Evolutionary conservation across 2,329 filamentous ascomycete genomes (phyloP).

Genomic region (Penicillium sp.): DNA sequence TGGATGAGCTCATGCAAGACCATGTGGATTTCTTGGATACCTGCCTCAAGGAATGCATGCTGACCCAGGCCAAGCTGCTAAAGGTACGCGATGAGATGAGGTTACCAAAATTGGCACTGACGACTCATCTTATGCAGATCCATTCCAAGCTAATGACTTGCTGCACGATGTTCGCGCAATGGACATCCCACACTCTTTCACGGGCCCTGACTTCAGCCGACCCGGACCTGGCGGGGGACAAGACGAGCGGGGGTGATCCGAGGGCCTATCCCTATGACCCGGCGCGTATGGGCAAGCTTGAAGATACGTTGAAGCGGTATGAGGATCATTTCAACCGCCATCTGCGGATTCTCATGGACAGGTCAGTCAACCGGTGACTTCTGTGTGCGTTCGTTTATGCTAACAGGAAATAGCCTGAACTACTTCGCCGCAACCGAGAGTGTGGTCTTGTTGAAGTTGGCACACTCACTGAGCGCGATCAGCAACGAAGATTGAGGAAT

Average conservation of each 20-base stretch:
- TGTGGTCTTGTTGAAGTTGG: conserved; percentile 79
- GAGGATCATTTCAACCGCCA: conserved; percentile 90
- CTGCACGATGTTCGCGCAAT: conserved; percentile 88
- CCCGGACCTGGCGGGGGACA: conserved; percentile 58
- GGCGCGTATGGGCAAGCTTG: conserved; percentile 65
- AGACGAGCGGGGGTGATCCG: conserved; percentile 28
- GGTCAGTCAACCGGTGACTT: conserved; percentile 36
- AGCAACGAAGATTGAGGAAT: conserved; percentile 39
- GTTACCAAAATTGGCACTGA: conserved; percentile 2
- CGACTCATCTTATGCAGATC: conserved; percentile 56
- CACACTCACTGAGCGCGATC: conserved; percentile 41
- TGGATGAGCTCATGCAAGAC: conserved; percentile 97
- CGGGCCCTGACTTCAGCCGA: conserved; percentile 80
- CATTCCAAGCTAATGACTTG: conserved; percentile 96
- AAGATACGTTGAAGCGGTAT: conserved; percentile 84
- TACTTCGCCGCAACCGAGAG: conserved; percentile 98
- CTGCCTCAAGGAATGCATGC: conserved; percentile 97
- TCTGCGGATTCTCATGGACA: conserved; percentile 88
- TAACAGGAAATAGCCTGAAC: conserved; percentile 55
- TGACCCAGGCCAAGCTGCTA: conserved; percentile 91
- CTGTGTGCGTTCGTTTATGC: not conserved
- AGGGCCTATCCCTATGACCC: conserved; percentile 55
- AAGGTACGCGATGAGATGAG: conserved; percentile 55
- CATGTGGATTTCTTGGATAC: conserved; percentile 98
- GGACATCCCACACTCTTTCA: conserved; percentile 73